phyloP scores from a whole-genome alignment of 225 moss, liverwort and hornwort species.

The Sphagnum contortum region DNA sequence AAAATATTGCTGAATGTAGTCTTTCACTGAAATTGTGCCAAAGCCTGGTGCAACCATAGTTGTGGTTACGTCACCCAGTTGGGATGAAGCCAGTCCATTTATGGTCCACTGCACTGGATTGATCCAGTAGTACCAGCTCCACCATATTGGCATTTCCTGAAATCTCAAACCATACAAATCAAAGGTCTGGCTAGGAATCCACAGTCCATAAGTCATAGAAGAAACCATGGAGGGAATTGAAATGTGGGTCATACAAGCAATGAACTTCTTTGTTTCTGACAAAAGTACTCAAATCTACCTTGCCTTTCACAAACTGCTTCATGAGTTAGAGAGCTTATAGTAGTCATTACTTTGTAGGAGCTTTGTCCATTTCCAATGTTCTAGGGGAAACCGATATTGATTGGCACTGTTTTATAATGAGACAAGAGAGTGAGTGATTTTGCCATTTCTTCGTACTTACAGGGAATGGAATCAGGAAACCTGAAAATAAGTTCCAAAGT shows the following conservation, averaged over 20 bases:
- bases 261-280: background rate
- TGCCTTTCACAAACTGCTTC: background rate
- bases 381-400: no score
- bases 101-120: constrained; percentile 35
- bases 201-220: no score
- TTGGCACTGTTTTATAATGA: no score
- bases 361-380: no score
- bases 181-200: no score
- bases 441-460: constrained; percentile 9
- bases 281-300: background rate
- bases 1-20: constrained; percentile 28
- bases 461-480: constrained; percentile 33
- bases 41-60: background rate
- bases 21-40: constrained; percentile 12
- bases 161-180: background rate
- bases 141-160: constrained; percentile 38
- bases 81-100: constrained; percentile 27
- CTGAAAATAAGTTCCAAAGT: constrained; percentile 39
- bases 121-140: constrained; percentile 40
- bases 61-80: constrained; percentile 31
- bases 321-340: background rate
- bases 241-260: background rate
- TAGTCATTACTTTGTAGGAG: background rate
- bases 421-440: no score
- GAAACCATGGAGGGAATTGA: background rate